Evolutionary conservation across 2,329 filamentous ascomycete species (phyloP), one percentile per base, ranked within the genome.

Genomic region (Pseudopyricularia javanii): DNA sequence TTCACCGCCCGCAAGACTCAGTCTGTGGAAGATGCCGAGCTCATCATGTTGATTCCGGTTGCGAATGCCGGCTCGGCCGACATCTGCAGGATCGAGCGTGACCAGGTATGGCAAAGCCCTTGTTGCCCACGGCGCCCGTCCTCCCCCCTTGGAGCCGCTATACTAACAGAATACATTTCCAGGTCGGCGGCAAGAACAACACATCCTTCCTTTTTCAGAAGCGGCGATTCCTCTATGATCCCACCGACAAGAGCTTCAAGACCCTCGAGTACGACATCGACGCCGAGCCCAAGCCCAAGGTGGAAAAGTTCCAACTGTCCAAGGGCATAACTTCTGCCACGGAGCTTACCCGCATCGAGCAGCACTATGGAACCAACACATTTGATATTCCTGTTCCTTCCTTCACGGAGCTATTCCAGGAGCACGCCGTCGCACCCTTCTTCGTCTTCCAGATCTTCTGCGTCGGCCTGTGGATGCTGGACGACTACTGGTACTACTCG

Each of bases 401-500:
- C 11, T 98, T 98, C 61, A 83, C 86, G 51, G 93, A 98, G 71
- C 80, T 98, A 50, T 98, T 95, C 79, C 88, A 95, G 69, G 93
- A 98, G 70, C 94, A 98, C 68, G 91, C 94, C 24, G 94, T 98
- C 22, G 94, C 94, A 22, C 93, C 93, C 5, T 98, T 98, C 76
- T 98, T 98, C 70, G 91, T 98, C 57, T 98, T 98, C 73, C 93
- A 98, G 75, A 78, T 98, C 56, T 98, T 98, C 74, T 98, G 94
- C 62, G 93, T 98, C 54, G 94, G 93, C 15, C 74, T 98, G 56
- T 98, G 93, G 93, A 88, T 97, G 83, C 74, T 98, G 65, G 93
- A 98, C 65, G 94, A 98, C 71, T 98, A 97, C 72, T 98, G 94
- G 93, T 98, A 98, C 75, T 98, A 98, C 73, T 97, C 93, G 56